Evolutionary conservation across 2,329 filamentous ascomycete species (phyloP), one percentile per base, ranked within the genome.

Genomic region (Stagonosporopsis rhizophila): DNA sequence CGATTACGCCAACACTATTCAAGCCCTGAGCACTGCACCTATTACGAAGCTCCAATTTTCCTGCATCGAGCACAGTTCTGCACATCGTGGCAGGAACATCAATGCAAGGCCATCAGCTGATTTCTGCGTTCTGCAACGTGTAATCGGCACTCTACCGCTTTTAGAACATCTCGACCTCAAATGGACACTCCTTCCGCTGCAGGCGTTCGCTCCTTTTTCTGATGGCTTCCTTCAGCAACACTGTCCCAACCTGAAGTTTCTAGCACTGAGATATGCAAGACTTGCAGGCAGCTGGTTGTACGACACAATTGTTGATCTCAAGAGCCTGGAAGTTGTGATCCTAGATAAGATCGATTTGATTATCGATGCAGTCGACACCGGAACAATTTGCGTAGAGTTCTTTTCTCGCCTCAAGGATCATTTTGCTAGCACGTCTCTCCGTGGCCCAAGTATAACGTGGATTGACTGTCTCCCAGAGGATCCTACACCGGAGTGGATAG

Each of bases 1-100:
- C 5, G 52, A 61, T 27, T 55, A 49, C 41, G 27, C 47, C 2
- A 47, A 60, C 19, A 67, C 62, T 1, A 35, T 52, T 17, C 47
- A 25, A 5, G 30, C 22, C n/a, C 12, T 51, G 8, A 56, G 37
- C 14, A 41, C 6, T 14, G 23, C 28, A 22, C 27, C 9, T 15
- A 14, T 44, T 6, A 32, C 17, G n/a, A 38, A 20, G 3, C 19
- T 54, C 27, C 52, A 48, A 15, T 27, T 54, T 12, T 44, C 52
- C 6, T 9, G 47, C 17, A 20, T 39, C n/a, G 40, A 52, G 7
- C 32, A 42, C 8, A 17, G 4, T 25, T 1, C 22, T 6, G 25
- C 14, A 30, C 17, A 28, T 30, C 17, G 7, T 23, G 28, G 15
- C 23, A 27, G 15, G 15, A 23, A 23, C 23, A 9, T 28, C 3